Evolutionary conservation across 208 protist species (phyloP).

Genomic region (Leishmania braziliensis): DNA sequence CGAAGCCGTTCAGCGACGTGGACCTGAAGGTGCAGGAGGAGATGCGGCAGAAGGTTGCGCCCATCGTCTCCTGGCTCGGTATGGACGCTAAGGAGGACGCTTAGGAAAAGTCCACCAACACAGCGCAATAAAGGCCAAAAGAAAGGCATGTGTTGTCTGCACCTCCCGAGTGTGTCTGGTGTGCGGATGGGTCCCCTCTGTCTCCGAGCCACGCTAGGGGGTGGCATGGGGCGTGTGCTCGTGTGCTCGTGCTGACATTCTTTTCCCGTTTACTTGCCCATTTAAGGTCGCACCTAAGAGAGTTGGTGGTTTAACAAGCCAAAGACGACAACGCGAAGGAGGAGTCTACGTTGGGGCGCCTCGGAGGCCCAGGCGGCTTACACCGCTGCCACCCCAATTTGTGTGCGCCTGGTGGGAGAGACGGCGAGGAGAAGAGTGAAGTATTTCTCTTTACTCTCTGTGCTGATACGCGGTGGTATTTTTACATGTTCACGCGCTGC

Average conservation of each 20-base stretch:
- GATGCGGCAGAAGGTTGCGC: slow-evolving; percentile 50
- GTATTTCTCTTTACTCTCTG: not conserved
- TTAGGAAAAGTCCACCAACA: not conserved
- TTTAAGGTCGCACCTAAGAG: not conserved
- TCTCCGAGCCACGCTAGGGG: not conserved
- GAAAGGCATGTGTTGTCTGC: not conserved
- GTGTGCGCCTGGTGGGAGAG: not conserved
- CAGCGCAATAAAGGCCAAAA: not conserved
- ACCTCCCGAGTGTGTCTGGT: not conserved
- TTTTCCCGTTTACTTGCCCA: too few species aligned
- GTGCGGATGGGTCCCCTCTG: too few species aligned
- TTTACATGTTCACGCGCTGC: not conserved
- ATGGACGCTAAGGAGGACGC: slow-evolving; percentile 35
- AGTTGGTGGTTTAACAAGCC: not conserved
- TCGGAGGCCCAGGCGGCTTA: not conserved
- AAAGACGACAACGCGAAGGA: not conserved
- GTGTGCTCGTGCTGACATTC: not conserved
- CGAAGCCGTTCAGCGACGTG: slow-evolving; percentile 21
- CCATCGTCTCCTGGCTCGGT: slow-evolving; percentile 67
- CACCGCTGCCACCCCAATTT: not conserved
- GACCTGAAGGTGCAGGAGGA: slow-evolving; percentile 33
- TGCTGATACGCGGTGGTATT: not conserved
- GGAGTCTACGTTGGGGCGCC: not conserved
- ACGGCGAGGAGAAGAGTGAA: too few species aligned
- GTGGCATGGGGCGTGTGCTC: not conserved